Percentiles rank a stretch among this genome's conserved stretches.
These are phyloP conservation scores for Vaccinium myrtillus DNA, from an alignment of 148 eudicot genomes.

Conservation along the genomic window DNA sequence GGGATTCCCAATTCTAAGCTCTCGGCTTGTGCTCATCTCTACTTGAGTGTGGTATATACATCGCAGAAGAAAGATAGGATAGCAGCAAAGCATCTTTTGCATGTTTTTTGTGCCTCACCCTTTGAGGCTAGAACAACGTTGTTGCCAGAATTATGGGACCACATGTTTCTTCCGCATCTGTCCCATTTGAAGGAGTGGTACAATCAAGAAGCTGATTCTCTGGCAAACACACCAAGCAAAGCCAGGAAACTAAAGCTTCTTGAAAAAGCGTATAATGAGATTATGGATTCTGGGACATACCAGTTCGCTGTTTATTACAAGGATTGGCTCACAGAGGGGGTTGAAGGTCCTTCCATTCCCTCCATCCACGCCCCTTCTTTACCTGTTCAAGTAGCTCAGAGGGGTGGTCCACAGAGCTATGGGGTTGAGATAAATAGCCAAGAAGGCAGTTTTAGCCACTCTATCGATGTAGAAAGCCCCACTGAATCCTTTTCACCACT, in stretches of 20 bases:
- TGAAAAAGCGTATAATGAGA: conserved; percentile 41
- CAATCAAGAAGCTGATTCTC: conserved; percentile 29
- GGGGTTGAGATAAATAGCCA: conserved; percentile 7
- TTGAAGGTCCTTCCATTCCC: conserved; percentile 49
- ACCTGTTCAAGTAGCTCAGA: conserved; percentile 21
- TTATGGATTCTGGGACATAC: conserved; percentile 47
- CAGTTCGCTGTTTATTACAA: conserved; percentile 52
- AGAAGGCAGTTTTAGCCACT: not conserved
- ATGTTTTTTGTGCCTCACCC: conserved; percentile 53
- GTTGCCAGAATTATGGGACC: conserved; percentile 50
- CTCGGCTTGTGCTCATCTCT: conserved; percentile 57
- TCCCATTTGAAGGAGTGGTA: conserved; percentile 44
- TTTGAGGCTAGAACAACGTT: conserved; percentile 43
- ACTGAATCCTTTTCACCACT: conserved; percentile 25
- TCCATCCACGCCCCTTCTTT: conserved; percentile 35
- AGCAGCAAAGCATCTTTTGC: conserved; percentile 52
- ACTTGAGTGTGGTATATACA: conserved; percentile 43
- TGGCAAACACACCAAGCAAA: conserved; percentile 32
- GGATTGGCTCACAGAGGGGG: conserved; percentile 51
- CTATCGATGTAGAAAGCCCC: conserved; percentile 17
- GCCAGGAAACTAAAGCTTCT: conserved; percentile 37
- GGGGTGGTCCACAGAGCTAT: conserved; percentile 16
- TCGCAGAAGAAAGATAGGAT: conserved; percentile 46
- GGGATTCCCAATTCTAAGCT: conserved; percentile 44
- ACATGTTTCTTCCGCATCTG: conserved; percentile 46